phyloP scores from a whole-genome alignment of 352 stramenopile genomes.

The Elongisporangium anandrum region DNA sequence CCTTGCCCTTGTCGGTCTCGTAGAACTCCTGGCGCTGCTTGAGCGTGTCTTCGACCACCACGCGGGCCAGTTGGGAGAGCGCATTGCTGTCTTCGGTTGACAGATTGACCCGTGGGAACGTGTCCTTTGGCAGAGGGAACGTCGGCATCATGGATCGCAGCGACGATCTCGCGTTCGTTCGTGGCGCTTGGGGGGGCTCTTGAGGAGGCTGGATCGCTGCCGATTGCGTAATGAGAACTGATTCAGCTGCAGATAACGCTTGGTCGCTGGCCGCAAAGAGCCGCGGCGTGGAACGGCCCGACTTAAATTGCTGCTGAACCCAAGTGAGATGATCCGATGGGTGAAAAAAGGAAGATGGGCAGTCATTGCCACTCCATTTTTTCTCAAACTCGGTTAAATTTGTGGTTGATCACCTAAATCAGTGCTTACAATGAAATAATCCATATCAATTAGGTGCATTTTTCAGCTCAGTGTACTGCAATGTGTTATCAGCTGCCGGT shows the following conservation, averaged over 20 bases:
- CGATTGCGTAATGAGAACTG: neutral
- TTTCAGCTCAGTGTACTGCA: neutral
- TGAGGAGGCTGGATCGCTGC: neutral
- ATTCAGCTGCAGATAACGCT: neutral
- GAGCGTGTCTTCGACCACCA: constrained; percentile 40
- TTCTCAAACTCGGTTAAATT: neutral
- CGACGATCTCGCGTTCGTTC: no score
- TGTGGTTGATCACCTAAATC: neutral
- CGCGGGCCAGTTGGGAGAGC: constrained; percentile 24
- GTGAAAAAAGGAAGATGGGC: neutral
- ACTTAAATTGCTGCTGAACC: neutral
- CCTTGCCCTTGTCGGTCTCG: constrained; percentile 8
- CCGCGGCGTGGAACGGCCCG: neutral
- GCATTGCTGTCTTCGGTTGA: constrained; percentile 29
- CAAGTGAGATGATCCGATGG: neutral
- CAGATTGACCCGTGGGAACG: constrained; percentile 41
- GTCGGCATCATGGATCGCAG: neutral
- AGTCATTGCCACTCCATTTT: neutral
- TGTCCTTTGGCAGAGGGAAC: constrained; percentile 23
- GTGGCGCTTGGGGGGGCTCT: no score
- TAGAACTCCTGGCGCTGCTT: constrained; percentile 27
- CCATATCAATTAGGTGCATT: no score
- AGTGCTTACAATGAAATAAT: neutral
- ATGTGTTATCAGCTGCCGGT: neutral
- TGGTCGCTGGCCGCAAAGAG: neutral